These are phyloP conservation scores for Lentinula lateritia DNA, from an alignment of 768 basidiomycete genomes.

Conservation along the genomic window DNA sequence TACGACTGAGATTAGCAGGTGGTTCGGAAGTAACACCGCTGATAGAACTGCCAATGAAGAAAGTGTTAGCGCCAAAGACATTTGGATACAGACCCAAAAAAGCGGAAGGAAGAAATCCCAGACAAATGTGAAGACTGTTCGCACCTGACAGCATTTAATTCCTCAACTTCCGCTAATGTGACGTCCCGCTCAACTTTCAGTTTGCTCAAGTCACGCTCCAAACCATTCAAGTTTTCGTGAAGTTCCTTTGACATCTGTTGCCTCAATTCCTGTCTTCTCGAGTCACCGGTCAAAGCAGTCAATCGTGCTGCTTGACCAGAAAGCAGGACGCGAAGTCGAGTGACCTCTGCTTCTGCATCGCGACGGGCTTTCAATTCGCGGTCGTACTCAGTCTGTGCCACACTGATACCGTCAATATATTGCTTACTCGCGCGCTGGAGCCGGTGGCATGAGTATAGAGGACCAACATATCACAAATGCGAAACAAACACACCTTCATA, in stretches of 20 bases:
- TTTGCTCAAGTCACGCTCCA: slow-evolving; percentile 84
- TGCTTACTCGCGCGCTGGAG: slow-evolving; percentile 83
- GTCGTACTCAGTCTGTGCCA: slow-evolving; percentile 93
- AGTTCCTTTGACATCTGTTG: slow-evolving; percentile 78
- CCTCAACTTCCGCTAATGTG: slow-evolving; percentile 89
- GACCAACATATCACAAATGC: not conserved
- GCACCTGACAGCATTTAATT: slow-evolving; percentile 62
- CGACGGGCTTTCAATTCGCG: slow-evolving; percentile 81
- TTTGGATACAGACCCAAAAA: too few species aligned
- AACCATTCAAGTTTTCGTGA: slow-evolving; percentile 61
- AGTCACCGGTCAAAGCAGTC: slow-evolving; percentile 79
- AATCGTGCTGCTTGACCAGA: slow-evolving; percentile 87
- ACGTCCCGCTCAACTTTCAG: slow-evolving; percentile 88
- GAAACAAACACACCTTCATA: slow-evolving; percentile 63
- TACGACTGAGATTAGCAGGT: slow-evolving; percentile 50
- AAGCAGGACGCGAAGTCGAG: slow-evolving; percentile 74
- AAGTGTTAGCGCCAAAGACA: not conserved
- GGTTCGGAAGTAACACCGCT: slow-evolving; percentile 28
- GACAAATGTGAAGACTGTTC: not conserved
- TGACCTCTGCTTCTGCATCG: slow-evolving; percentile 91
- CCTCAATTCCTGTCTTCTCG: slow-evolving; percentile 70
- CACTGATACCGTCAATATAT: slow-evolving; percentile 86
- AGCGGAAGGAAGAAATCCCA: not conserved
- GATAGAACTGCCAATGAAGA: not conserved
- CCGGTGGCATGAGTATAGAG: not conserved